Conservation (phyloP, 75 land plant genomes). For the Picea sitchensis region DNA sequence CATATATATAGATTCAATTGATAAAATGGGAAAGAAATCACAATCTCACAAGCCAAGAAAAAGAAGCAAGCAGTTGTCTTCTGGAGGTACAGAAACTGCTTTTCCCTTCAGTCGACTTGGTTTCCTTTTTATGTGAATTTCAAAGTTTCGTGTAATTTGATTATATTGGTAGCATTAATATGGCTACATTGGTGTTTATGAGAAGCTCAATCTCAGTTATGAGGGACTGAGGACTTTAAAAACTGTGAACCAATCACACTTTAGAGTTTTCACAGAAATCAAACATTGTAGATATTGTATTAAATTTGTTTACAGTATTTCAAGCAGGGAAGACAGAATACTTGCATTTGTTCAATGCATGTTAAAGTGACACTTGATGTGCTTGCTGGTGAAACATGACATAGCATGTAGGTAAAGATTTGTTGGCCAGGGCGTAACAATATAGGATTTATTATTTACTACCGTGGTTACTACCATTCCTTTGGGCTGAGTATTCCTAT, state of each 20-base stretch:
- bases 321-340: neutral
- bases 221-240: neutral
- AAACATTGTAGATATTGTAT: neutral
- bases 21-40: conserved; percentile 23
- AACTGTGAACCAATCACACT: neutral
- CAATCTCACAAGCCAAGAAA: conserved; percentile 50
- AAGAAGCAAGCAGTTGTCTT: conserved; percentile 71
- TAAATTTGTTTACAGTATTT: neutral
- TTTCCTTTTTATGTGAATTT: no score
- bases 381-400: neutral
- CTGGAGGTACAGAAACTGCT: conserved; percentile 54
- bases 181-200: neutral
- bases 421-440: neutral
- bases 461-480: neutral
- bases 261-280: neutral
- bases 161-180: neutral
- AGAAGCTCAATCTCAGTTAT: neutral
- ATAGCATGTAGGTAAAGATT: neutral
- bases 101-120: neutral
- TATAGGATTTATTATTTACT: neutral
- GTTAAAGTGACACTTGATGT: neutral
- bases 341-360: neutral
- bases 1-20: conserved; percentile 18
- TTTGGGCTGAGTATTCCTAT: no score
- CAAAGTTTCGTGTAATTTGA: neutral